Evolutionary conservation across 2,329 filamentous ascomycete genomes (phyloP), one percentile per base, ranked within the genome.

Genomic region (Fusarium lyarnte): DNA sequence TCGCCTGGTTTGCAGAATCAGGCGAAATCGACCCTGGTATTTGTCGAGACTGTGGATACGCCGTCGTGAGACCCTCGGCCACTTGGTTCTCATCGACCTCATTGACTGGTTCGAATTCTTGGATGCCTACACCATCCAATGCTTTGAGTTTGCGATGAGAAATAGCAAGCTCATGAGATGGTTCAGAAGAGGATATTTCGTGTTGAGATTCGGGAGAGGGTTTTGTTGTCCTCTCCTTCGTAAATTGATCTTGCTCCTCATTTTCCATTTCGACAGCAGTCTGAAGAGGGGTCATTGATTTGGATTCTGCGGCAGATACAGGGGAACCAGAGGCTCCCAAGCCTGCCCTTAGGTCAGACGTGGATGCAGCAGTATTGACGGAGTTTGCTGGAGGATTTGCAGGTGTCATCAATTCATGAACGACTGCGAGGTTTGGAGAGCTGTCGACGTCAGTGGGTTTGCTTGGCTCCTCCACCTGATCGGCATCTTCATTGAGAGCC

Each of bases 11-110:
- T 39, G 45, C n/a, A 31, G 39, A 27, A 19, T 38, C 31, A 27
- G 58, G 27, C n/a, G 41, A 29, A 14, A 47, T 33, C 58, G 70
- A 61, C 49, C 72, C 59, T n/a, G 58, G 41, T 25, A 58, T 49
- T n/a, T 29, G 51, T 12, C 25, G 57, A 52, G 67, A 67, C 33
- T 63, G 63, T 36, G 46, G 46, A 61, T 54, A 17, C 16, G 63
- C 59, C 21, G 23, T 39, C 29, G 17, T 21, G 3, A 42, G 47
- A 10, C 45, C 65, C 35, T 69, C 61, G n/a, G 39, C 47, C 51
- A 69, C 75, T 31, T 58, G 66, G 55, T 79, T 79, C 78, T 80
- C 81, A 78, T 78, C 82, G 73, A 78, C 81, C 72, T 76, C 72
- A 49, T 78, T 76, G 8, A 70, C 70, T 23, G 65, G 35, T 13